A percentile compares a stretch with the other conserved stretches of the same genome.
Conservation (phyloP, 2,329 filamentous ascomycete species). For the Colletotrichum endophyticum region DNA sequence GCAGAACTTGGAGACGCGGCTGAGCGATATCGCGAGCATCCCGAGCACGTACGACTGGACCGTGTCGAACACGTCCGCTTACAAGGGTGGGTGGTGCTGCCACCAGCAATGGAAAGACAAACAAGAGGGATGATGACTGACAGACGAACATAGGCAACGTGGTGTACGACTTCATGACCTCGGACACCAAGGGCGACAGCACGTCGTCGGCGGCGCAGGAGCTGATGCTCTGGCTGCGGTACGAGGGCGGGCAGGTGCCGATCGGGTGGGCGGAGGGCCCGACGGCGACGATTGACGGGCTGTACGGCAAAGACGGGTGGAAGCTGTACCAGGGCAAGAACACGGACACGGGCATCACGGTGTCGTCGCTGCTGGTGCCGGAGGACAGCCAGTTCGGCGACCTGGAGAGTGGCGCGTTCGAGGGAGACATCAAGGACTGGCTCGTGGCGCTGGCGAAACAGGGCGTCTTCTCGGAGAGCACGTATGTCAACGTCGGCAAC, state of each 20-base stretch:
- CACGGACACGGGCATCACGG: slow-evolving; percentile 45
- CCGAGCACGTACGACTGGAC: slow-evolving; percentile 44
- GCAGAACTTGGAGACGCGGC: slow-evolving; percentile 41
- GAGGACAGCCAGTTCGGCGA: slow-evolving; percentile 37
- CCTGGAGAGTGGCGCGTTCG: slow-evolving; percentile 32
- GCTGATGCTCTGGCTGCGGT: slow-evolving; percentile 50
- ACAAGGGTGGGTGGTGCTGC: slow-evolving; percentile 30
- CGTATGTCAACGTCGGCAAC: slow-evolving; percentile 48
- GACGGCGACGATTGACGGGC: slow-evolving; percentile 36
- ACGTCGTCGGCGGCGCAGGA: slow-evolving; percentile 42
- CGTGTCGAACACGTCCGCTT: slow-evolving; percentile 41
- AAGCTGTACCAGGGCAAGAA: slow-evolving; percentile 46
- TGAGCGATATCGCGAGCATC: slow-evolving; percentile 42
- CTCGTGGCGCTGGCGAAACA: slow-evolving; percentile 38
- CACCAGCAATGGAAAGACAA: background rate
- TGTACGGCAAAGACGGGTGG: slow-evolving; percentile 42
- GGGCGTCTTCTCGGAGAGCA: slow-evolving; percentile 37
- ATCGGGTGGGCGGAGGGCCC: slow-evolving; percentile 42
- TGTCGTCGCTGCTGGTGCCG: slow-evolving; percentile 37
- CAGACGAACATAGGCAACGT: slow-evolving; percentile 35
- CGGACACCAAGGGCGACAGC: slow-evolving; percentile 44
- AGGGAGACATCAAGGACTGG: slow-evolving; percentile 46
- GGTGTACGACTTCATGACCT: slow-evolving; percentile 49
- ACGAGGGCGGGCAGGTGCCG: slow-evolving; percentile 47
- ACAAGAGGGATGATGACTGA: background rate